A percentile compares a stretch with the other conserved stretches of the same genome.
Conservation (phyloP, 495 filamentous ascomycete genomes). For the Aspergillus biplanus region DNA sequence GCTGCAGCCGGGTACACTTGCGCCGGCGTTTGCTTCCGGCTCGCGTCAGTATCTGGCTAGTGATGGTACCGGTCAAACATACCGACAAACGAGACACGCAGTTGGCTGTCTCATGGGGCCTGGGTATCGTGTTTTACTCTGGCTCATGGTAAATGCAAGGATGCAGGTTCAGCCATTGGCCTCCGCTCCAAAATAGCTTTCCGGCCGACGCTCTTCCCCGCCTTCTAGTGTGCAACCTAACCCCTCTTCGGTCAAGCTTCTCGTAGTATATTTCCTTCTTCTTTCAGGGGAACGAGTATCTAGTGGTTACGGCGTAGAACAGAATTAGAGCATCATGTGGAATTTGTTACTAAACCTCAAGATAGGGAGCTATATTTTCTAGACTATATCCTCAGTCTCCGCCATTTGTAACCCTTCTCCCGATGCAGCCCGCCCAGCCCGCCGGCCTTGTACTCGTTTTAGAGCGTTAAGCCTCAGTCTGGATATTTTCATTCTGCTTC, state of each 20-base stretch:
- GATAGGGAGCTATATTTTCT: too few relatives aligned
- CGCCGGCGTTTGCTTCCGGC: background rate
- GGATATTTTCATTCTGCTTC: background rate
- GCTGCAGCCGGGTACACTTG: background rate
- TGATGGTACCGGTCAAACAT: background rate
- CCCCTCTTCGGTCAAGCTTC: too few relatives aligned
- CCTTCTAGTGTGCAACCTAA: too few relatives aligned
- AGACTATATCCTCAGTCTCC: too few relatives aligned
- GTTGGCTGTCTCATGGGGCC: background rate
- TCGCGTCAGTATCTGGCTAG: background rate
- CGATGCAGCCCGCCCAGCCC: background rate
- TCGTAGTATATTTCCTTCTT: too few relatives aligned
- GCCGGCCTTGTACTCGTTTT: too few relatives aligned
- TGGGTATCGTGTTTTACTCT: background rate
- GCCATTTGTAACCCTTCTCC: too few relatives aligned
- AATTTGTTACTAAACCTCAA: too few relatives aligned
- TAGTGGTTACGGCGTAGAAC: too few relatives aligned
- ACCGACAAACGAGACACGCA: constrained; percentile 5
- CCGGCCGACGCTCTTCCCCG: too few relatives aligned
- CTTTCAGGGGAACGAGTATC: too few relatives aligned
- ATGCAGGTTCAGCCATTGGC: background rate
- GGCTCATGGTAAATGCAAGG: background rate
- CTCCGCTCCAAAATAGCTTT: background rate
- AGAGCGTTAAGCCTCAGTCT: background rate
- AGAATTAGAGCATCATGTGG: too few relatives aligned